Base-by-base conservation (phyloP, 495 filamentous ascomycete genomes). In the Echria macrotheca region DNA sequence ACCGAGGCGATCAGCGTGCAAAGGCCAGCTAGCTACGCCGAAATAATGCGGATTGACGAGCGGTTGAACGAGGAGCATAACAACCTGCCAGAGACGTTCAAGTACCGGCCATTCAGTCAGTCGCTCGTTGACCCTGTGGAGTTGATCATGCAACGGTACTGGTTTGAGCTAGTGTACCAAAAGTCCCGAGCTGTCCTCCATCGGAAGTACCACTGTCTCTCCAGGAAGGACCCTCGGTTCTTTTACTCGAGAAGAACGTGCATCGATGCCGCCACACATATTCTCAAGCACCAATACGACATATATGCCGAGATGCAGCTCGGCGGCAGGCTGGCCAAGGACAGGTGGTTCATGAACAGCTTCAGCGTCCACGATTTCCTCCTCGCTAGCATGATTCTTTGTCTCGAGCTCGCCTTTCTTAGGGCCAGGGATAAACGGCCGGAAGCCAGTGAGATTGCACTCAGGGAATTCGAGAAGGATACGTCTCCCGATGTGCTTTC, bases 351-450 rank as follows among this genome's bases (percentile, higher is more conserved):
- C 21, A 11, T 68, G 15, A 59, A 54, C 21, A 68, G 64, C 37
- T 28, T 69, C 17, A 59, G 60, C 39, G 54, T 58, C 18, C 59
- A 69, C 46, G 61, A 60, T 24, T 68, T 68, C 36, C 56, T 72
- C 3, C 55, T 69, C 8, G 69, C 66, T 21, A 57, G 56, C 35
- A 70, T 68, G 57, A 61, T 72, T 18, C 51, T 72, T n/a, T 72
- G 69, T 40, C 59, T 67, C 23, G 60, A 64, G 39, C 44, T 67
- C 9, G 58, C 58, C 3, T 55, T 33, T 29, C 18, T 61, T 15
- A 58, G 49, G 18, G 53, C 55, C 28, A 47, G 49, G 39, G 44
- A 50, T 11, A 50, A 52, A 10, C 56, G 41, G 5, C 53, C 53
- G 5, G 49, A 40, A 2, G 18, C 51, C 8, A 32, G 39, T 7